These are phyloP conservation scores for Terana coerulea DNA, from an alignment of 768 basidiomycete species.

Conservation along the genomic window DNA sequence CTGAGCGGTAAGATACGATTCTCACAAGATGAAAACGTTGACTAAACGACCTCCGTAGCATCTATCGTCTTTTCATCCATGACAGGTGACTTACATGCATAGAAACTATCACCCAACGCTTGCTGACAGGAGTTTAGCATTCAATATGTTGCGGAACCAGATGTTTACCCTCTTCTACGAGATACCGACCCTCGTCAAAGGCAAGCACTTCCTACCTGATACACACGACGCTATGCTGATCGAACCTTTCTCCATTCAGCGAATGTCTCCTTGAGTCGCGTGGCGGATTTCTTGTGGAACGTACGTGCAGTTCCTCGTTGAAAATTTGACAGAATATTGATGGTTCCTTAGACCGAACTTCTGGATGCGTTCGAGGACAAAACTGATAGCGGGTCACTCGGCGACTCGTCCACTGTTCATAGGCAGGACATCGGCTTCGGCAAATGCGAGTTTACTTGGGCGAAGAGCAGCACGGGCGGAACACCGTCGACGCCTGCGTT, in stretches of 20 bases:
- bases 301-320: neutral
- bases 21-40: neutral
- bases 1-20: neutral
- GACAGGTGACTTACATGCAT: neutral
- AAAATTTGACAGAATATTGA: neutral
- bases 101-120: neutral
- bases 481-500: slow-evolving; percentile 45
- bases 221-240: neutral
- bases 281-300: slow-evolving; percentile 6
- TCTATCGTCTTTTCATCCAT: slow-evolving; percentile 9
- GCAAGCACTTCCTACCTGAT: neutral
- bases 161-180: neutral
- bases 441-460: slow-evolving; percentile 56
- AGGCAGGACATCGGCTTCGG: slow-evolving; percentile 42
- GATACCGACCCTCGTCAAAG: neutral
- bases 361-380: neutral
- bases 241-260: neutral
- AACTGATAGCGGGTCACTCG: neutral
- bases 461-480: slow-evolving; percentile 25
- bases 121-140: neutral
- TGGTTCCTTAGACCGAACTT: slow-evolving; percentile 2
- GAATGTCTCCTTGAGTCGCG: slow-evolving; percentile 3
- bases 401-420: neutral
- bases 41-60: neutral
- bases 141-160: neutral